phyloP scores from a whole-genome alignment of 768 basidiomycete species.

The Coprinopsis marcescibilis region DNA sequence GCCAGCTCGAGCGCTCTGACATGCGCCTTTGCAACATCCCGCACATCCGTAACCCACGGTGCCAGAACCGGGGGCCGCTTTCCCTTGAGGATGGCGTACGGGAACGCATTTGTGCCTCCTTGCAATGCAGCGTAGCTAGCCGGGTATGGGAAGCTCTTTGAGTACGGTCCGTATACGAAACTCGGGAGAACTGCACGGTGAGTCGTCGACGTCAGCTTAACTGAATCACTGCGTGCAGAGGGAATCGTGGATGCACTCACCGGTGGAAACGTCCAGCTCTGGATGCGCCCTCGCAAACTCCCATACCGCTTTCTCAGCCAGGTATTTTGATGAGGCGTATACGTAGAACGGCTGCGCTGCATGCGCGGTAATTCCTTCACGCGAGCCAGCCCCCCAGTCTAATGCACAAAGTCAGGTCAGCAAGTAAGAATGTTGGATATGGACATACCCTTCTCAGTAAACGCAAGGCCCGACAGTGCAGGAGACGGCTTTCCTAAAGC shows the following conservation, averaged over 20 bases:
- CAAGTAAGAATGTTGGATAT: neutral
- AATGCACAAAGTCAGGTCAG: neutral
- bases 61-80: conserved; percentile 17
- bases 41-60: conserved; percentile 29
- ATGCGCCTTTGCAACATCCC: conserved; percentile 30
- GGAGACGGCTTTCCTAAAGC: conserved; percentile 13
- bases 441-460: conserved; percentile 20
- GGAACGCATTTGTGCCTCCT: conserved; percentile 27
- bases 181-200: conserved; percentile 31
- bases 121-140: conserved; percentile 15
- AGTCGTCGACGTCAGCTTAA: too few relatives aligned
- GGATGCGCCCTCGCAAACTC: conserved; percentile 33
- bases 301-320: conserved; percentile 38
- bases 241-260: conserved; percentile 21
- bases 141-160: conserved; percentile 25
- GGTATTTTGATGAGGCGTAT: conserved; percentile 36
- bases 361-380: conserved; percentile 24
- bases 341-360: conserved; percentile 24
- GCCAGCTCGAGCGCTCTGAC: conserved; percentile 25
- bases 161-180: conserved; percentile 33
- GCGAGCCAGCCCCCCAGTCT: conserved; percentile 31
- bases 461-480: conserved; percentile 19
- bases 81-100: conserved; percentile 23
- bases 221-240: neutral
- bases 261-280: conserved; percentile 31